Percentiles rank a stretch among this genome's conserved stretches.
Conservation (phyloP, 2,329 filamentous ascomycete genomes). For the Fusarium piperis region DNA sequence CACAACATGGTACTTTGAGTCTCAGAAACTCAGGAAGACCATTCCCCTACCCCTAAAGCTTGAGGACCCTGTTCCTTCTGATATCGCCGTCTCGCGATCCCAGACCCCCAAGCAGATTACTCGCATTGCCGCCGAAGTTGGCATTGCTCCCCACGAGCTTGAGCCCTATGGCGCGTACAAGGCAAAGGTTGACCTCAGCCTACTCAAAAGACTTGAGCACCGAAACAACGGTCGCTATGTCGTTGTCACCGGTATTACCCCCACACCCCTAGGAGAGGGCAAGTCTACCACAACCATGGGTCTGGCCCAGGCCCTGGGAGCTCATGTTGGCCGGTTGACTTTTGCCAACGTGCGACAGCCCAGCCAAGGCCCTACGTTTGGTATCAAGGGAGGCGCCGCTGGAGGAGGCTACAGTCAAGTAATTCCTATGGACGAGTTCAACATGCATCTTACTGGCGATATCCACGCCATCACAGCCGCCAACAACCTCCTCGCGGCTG, state of each 20-base stretch:
- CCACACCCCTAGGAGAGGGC: conserved; percentile 94
- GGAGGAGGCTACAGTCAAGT: conserved; percentile 99
- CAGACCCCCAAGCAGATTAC: conserved; percentile 95
- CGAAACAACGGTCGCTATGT: conserved; percentile 91
- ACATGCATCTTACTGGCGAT: conserved; percentile 95
- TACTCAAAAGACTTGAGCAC: conserved; percentile 86
- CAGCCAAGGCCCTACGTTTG: conserved; percentile 96
- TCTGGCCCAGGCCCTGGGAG: conserved; percentile 90
- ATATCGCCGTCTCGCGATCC: conserved; percentile 89
- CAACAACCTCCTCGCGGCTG: conserved; percentile 95
- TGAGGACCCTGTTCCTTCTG: conserved; percentile 85
- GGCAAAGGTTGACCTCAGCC: conserved; percentile 87
- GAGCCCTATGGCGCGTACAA: conserved; percentile 97
- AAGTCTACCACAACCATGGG: conserved; percentile 99
- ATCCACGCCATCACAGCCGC: conserved; percentile 97
- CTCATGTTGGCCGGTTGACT: conserved; percentile 84
- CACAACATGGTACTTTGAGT: conserved; percentile 82
- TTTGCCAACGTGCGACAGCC: conserved; percentile 98
- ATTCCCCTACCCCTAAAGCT: conserved; percentile 86
- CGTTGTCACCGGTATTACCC: conserved; percentile 94
- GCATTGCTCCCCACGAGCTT: conserved; percentile 87
- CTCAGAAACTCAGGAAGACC: conserved; percentile 82
- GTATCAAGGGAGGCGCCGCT: conserved; percentile 97
- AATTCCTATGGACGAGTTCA: conserved; percentile 99
- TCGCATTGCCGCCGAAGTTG: conserved; percentile 83